Evolutionary conservation across 2,329 filamentous ascomycete species (phyloP).

Genomic region (Bimuria novae-zelandiae): DNA sequence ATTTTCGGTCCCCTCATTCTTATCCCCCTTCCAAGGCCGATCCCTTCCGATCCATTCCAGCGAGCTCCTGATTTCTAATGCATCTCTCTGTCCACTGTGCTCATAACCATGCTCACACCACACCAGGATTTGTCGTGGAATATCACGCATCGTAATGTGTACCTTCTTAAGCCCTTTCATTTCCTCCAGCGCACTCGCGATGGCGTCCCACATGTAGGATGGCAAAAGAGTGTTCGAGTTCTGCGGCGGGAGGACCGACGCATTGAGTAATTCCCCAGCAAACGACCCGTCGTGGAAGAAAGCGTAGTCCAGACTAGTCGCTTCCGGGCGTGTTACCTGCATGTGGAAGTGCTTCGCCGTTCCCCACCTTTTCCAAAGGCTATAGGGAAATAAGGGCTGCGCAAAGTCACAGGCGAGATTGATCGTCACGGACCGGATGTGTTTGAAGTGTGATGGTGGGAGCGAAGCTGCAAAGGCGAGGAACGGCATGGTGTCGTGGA

Average conservation of each 20-base stretch:
- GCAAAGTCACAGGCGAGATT: too few relatives aligned
- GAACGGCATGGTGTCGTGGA: background rate
- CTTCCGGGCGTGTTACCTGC: background rate
- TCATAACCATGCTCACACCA: background rate
- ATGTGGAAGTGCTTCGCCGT: background rate
- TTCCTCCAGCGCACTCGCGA: background rate
- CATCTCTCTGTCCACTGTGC: background rate
- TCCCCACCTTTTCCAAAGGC: background rate
- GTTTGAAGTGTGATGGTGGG: background rate
- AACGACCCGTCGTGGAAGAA: background rate
- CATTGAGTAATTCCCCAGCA: background rate
- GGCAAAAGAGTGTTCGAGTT: background rate
- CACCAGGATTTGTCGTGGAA: background rate
- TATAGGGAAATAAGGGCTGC: background rate
- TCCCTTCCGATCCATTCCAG: background rate
- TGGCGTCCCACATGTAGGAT: background rate
- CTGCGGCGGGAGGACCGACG: background rate
- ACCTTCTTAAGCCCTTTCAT: background rate
- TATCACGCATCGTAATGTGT: background rate
- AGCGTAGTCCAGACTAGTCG: background rate
- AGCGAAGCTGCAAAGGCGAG: background rate
- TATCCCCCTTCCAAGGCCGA: background rate
- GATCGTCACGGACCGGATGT: background rate
- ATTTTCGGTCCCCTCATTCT: background rate
- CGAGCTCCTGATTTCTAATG: background rate